These are phyloP conservation scores for Athelia psychrophila DNA, from an alignment of 1,284 basidiomycete genomes.

Conservation along the genomic window DNA sequence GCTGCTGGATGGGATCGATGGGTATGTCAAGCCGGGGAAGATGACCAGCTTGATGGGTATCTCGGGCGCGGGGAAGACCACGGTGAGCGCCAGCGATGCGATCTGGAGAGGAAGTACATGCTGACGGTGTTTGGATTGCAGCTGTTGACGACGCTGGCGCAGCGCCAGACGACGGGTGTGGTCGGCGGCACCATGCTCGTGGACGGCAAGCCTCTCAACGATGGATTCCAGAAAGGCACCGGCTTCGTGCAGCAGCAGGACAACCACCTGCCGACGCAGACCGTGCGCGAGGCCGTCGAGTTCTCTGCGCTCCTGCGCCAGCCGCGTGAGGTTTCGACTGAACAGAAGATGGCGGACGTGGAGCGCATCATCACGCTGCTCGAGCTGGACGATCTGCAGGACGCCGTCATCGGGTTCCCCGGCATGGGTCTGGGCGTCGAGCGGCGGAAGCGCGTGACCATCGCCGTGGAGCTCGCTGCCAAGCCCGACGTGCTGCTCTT, in stretches of 20 bases:
- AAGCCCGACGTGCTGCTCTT: conserved; percentile 56
- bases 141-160: conserved; percentile 61
- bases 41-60: conserved; percentile 53
- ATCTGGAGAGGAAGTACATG: too few species aligned
- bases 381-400: conserved; percentile 53
- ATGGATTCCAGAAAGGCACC: conserved; percentile 54
- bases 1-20: conserved; percentile 61
- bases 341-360: conserved; percentile 62
- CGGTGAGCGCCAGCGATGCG: conserved; percentile 37
- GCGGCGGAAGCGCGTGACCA: conserved; percentile 60
- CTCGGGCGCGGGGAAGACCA: conserved; percentile 58
- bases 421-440: conserved; percentile 53
- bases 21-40: conserved; percentile 60
- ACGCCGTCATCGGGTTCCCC: conserved; percentile 55
- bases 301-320: conserved; percentile 70
- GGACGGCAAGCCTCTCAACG: conserved; percentile 52
- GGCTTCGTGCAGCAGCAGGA: conserved; percentile 63
- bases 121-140: too few species aligned
- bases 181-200: conserved; percentile 61
- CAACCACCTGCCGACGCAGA: conserved; percentile 46
- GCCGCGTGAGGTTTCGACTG: conserved; percentile 44
- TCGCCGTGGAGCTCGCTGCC: conserved; percentile 63
- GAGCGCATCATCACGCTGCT: conserved; percentile 63
- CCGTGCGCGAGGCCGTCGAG: conserved; percentile 63
- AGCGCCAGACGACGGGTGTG: conserved; percentile 58